Evolutionary conservation across 768 basidiomycete species (phyloP).

Genomic region (Tulasnella sp.): DNA sequence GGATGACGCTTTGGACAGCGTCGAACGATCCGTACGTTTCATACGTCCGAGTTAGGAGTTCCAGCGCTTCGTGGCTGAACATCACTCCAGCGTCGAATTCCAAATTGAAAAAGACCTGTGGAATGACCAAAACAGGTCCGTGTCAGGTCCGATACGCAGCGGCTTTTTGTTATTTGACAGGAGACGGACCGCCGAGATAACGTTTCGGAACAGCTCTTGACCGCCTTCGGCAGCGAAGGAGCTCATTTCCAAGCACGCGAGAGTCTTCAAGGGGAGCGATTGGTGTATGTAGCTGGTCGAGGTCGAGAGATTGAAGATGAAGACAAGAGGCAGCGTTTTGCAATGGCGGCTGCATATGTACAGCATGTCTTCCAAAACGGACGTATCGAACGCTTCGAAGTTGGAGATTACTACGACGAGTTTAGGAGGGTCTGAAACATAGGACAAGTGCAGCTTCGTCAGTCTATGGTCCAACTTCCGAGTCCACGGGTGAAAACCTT

Average conservation of each 20-base stretch:
- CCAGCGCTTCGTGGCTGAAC: constrained; percentile 1
- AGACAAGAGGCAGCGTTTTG: constrained; percentile 11
- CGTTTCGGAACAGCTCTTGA: background rate
- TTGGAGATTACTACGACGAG: constrained; percentile 17
- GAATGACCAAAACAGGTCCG: background rate
- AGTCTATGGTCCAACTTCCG: background rate
- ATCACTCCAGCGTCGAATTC: constrained; percentile 16
- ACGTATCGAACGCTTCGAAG: constrained; percentile 14
- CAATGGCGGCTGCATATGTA: constrained; percentile 22
- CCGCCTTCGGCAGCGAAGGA: constrained; percentile 20
- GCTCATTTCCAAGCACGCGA: background rate
- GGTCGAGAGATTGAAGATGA: constrained; percentile 18
- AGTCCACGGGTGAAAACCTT: background rate
- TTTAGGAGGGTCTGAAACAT: background rate
- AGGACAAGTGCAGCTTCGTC: background rate
- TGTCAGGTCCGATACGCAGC: background rate
- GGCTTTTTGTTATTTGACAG: background rate
- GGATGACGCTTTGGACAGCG: background rate
- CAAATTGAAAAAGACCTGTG: constrained; percentile 8
- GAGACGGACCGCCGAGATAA: background rate
- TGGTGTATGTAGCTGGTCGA: background rate
- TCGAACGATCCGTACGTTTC: constrained; percentile 12
- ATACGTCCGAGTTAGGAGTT: background rate
- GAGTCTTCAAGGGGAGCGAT: background rate
- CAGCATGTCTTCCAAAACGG: constrained; percentile 3